phyloP scores from a whole-genome alignment of 345 rosid genomes.

The Gossypioides kirkii region DNA sequence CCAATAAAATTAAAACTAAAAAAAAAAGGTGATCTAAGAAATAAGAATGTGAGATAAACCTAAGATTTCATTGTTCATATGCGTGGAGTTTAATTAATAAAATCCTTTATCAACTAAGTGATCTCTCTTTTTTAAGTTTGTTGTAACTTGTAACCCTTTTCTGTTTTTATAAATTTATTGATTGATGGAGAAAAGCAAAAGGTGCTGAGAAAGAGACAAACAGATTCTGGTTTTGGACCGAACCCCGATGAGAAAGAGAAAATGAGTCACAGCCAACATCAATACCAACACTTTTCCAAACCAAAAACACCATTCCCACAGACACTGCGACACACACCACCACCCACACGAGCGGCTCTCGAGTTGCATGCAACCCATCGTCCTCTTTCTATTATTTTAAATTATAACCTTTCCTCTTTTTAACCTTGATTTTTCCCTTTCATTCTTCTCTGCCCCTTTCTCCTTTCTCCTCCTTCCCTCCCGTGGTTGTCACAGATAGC shows the following conservation, averaged over 20 bases:
- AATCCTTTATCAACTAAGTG: no score
- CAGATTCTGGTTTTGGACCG: conserved; percentile 40
- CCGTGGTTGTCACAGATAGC: not conserved
- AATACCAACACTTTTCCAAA: conserved; percentile 15
- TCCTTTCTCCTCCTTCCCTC: not conserved
- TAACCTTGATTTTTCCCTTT: not conserved
- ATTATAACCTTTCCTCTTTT: not conserved
- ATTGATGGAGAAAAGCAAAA: conserved; percentile 27
- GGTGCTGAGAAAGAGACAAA: conserved; percentile 32
- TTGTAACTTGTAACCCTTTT: not conserved
- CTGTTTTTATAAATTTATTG: not conserved
- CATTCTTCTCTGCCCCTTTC: conserved; percentile 6
- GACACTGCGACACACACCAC: conserved; percentile 18
- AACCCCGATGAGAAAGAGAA: conserved; percentile 31
- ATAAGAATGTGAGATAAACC: no score
- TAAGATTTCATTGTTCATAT: no score
- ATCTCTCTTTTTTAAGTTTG: not conserved
- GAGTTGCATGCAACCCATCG: conserved; percentile 24
- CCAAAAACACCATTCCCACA: not conserved
- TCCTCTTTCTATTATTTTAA: not conserved
- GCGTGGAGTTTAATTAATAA: no score
- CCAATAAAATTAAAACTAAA: no score
- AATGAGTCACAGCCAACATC: conserved; percentile 21
- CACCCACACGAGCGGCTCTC: conserved; percentile 70
- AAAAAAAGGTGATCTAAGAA: no score